phyloP scores from a whole-genome alignment of 2,329 filamentous ascomycete genomes.

The Fusarium citri region DNA sequence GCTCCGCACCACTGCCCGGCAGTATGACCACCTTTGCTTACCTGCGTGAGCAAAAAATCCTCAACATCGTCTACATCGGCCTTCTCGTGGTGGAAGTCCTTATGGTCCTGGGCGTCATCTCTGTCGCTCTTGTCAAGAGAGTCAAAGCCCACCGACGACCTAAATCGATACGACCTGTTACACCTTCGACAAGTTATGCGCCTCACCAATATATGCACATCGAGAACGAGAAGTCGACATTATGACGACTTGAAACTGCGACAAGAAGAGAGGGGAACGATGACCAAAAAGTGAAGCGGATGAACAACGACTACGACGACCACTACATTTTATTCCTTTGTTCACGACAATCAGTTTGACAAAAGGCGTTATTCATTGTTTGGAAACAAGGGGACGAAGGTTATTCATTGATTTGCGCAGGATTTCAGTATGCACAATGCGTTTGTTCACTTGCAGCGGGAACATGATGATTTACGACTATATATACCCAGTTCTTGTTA shows the following conservation, averaged over 20 bases:
- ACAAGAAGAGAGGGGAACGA: not conserved
- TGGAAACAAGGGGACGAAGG: conserved; percentile 1
- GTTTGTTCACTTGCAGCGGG: conserved; percentile 31
- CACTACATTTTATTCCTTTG: conserved; percentile 34
- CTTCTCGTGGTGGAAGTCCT: conserved; percentile 59
- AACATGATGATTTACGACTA: conserved; percentile 39
- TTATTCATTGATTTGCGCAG: conserved; percentile 22
- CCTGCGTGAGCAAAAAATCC: conserved; percentile 49
- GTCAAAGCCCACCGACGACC: conserved; percentile 36
- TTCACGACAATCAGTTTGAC: conserved; percentile 14
- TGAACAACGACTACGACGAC: conserved; percentile 19
- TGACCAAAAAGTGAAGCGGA: conserved; percentile 1
- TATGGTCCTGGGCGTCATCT: conserved; percentile 56
- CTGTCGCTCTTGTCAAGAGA: conserved; percentile 48
- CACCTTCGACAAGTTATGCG: conserved; percentile 10
- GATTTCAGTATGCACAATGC: conserved; percentile 21
- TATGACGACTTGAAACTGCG: conserved; percentile 14
- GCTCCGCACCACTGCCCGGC: conserved; percentile 31
- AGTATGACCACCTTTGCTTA: conserved; percentile 40
- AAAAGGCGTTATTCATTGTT: not conserved
- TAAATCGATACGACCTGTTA: conserved; percentile 20
- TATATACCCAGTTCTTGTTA: conserved; percentile 37
- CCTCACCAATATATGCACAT: conserved; percentile 20
- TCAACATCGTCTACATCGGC: conserved; percentile 61
- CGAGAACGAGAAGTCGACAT: conserved; percentile 18